Conservation (phyloP, 768 basidiomycete species). For the Tubosaeta sp. region DNA sequence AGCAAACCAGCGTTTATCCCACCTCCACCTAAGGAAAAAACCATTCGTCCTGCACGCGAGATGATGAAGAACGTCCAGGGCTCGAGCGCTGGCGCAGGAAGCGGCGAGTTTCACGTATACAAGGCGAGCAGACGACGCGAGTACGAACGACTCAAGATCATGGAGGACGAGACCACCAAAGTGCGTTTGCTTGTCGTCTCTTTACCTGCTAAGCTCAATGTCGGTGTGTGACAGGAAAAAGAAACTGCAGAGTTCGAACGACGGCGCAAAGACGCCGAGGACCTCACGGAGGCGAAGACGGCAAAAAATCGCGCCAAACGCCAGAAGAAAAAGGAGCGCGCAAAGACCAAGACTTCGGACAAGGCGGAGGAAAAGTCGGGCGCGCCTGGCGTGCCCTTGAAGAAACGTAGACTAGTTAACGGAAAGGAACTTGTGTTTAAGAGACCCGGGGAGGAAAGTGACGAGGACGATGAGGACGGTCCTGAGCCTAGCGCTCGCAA, state of each 20-base stretch:
- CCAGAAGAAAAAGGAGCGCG: slow-evolving; percentile 83
- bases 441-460: slow-evolving; percentile 48
- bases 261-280: slow-evolving; percentile 67
- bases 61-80: slow-evolving; percentile 99
- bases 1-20: slow-evolving; percentile 78
- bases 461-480: slow-evolving; percentile 35
- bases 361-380: slow-evolving; percentile 22
- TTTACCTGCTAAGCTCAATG: neutral
- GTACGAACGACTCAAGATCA: slow-evolving; percentile 88
- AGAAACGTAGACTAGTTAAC: slow-evolving; percentile 79
- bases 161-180: slow-evolving; percentile 78
- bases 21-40: slow-evolving; percentile 76
- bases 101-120: slow-evolving; percentile 98
- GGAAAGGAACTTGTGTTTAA: slow-evolving; percentile 66
- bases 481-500: neutral
- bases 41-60: slow-evolving; percentile 75
- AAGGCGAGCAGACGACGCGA: slow-evolving; percentile 92
- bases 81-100: slow-evolving; percentile 94
- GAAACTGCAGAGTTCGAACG: slow-evolving; percentile 70
- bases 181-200: slow-evolving; percentile 38
- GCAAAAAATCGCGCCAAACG: slow-evolving; percentile 93
- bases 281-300: slow-evolving; percentile 78
- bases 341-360: slow-evolving; percentile 42
- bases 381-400: slow-evolving; percentile 45
- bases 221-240: slow-evolving; percentile 53